Percentiles rank a stretch among this genome's conserved stretches.
Conservation (phyloP, 163 green algal species). For the Prototheca wickerhamii region DNA sequence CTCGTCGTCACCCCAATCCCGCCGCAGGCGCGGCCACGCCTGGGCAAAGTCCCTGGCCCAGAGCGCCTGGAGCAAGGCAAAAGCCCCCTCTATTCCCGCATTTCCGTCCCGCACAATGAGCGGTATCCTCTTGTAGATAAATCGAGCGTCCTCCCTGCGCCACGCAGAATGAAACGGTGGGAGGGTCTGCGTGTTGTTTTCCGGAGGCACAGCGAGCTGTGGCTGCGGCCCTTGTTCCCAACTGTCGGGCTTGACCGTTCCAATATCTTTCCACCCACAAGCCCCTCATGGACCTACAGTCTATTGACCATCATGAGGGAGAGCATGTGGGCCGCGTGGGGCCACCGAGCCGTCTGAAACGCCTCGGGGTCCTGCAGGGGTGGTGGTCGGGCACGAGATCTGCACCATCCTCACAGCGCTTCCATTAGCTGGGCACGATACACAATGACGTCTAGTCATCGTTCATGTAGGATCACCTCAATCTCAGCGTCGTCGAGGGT, state of each 20-base stretch:
- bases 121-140: background rate
- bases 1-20: too few species aligned
- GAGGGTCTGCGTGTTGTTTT: too few species aligned
- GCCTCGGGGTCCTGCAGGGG: background rate
- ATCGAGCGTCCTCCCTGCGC: conserved; percentile 1
- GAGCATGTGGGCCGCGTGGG: background rate
- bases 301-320: background rate
- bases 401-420: too few species aligned
- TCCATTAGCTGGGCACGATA: too few species aligned
- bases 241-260: too few species aligned
- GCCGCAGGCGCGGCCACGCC: background rate
- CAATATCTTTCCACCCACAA: too few species aligned
- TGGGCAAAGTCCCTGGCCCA: background rate
- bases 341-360: background rate
- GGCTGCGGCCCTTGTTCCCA: too few species aligned
- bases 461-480: too few species aligned
- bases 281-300: background rate
- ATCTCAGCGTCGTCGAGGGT: background rate
- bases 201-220: too few species aligned
- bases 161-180: too few species aligned
- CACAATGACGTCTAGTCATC: too few species aligned
- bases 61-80: background rate
- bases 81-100: background rate
- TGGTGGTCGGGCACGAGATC: background rate
- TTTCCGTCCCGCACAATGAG: background rate